Base-by-base conservation (phyloP, 2,329 filamentous ascomycete species). In the Fusarium incarnatum region DNA sequence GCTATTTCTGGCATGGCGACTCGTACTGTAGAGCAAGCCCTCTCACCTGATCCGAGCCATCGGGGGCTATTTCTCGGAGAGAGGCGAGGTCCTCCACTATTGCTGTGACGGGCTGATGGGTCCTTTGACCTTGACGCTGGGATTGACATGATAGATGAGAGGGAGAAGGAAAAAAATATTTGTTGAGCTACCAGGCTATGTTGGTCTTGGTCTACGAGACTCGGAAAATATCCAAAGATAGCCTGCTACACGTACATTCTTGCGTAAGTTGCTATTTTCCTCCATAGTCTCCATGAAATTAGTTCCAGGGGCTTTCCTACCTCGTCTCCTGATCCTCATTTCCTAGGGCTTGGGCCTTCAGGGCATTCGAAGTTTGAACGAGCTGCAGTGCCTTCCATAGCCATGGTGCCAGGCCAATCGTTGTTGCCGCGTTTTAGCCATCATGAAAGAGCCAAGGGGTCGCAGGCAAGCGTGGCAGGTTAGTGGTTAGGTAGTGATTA, bases 1-100 rank as follows among this genome's bases (percentile, higher is more conserved):
- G 60, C 73, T 74, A 75, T 75, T 74, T 75, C 72, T 68, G 68
- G 68, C 60, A 56, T 57, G 62, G 67, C 56, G 62, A 56, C 50
- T 73, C 73, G 67, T 58, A 48, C 45, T 30, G 54, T 56, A 41
- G 64, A 56, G 68, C 44, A 66, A 63, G 44, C 54, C 47, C 67
- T 68, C 61, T 70, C 61, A 71, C 63, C 69, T 75, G 63, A 72
- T 74, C 54, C 48, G 55, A 56, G 60, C 64, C 54, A 54, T 68
- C 55, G 58, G 64, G 70, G 68, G 60, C 56, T 58, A 71, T 52
- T 68, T 63, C 60, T 69, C 60, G 64, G 60, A 62, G 57, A 62
- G 59, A 61, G 66, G 73, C 66, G 68, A 69, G 48, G 65, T 66
- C 66, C 54, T 73, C 61, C 71, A 72, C 64, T 65, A 50, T 45